A percentile compares a stretch with the other conserved stretches of the same genome.
These are phyloP conservation scores for Ustilago loliicola DNA, from an alignment of 1,284 basidiomycete genomes.

Conservation along the genomic window DNA sequence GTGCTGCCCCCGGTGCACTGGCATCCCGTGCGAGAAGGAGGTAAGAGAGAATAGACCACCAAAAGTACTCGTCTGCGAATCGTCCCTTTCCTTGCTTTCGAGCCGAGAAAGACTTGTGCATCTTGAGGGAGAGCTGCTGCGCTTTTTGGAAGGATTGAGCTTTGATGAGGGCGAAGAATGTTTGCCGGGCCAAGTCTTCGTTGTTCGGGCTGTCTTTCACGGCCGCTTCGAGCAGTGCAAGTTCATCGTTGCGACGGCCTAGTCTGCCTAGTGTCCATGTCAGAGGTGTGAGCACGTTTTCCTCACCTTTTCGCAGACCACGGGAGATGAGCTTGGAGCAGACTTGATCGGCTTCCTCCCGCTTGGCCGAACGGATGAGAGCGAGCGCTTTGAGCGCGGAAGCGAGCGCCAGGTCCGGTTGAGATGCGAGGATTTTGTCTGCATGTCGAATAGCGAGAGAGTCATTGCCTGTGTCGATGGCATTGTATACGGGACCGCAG, in stretches of 20 bases:
- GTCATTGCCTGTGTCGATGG: slow-evolving; percentile 58
- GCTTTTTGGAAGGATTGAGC: slow-evolving; percentile 56
- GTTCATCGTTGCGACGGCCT: slow-evolving; percentile 76
- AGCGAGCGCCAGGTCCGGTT: slow-evolving; percentile 49
- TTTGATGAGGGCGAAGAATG: slow-evolving; percentile 76
- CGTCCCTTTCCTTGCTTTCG: slow-evolving; percentile 81
- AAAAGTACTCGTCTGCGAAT: slow-evolving; percentile 82
- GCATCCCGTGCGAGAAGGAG: slow-evolving; percentile 75
- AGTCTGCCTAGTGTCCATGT: slow-evolving; percentile 82
- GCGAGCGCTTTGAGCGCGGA: slow-evolving; percentile 83
- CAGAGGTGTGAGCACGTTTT: slow-evolving; percentile 78
- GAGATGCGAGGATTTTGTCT: slow-evolving; percentile 45
- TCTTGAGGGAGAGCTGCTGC: slow-evolving; percentile 60
- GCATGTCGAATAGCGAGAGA: slow-evolving; percentile 42
- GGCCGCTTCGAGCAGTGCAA: slow-evolving; percentile 66
- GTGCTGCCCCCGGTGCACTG: slow-evolving; percentile 73
- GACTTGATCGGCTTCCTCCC: slow-evolving; percentile 82
- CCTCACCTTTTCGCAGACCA: slow-evolving; percentile 73
- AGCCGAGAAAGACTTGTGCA: slow-evolving; percentile 73
- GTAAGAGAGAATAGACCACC: slow-evolving; percentile 84
- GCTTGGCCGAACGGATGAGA: slow-evolving; percentile 82
- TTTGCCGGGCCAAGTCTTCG: slow-evolving; percentile 83
- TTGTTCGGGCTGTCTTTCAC: slow-evolving; percentile 78
- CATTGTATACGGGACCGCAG: slow-evolving; percentile 58
- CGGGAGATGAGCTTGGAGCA: slow-evolving; percentile 82